phyloP scores from a whole-genome alignment of 495 filamentous ascomycete genomes.

The Penicillium cinerascens region DNA sequence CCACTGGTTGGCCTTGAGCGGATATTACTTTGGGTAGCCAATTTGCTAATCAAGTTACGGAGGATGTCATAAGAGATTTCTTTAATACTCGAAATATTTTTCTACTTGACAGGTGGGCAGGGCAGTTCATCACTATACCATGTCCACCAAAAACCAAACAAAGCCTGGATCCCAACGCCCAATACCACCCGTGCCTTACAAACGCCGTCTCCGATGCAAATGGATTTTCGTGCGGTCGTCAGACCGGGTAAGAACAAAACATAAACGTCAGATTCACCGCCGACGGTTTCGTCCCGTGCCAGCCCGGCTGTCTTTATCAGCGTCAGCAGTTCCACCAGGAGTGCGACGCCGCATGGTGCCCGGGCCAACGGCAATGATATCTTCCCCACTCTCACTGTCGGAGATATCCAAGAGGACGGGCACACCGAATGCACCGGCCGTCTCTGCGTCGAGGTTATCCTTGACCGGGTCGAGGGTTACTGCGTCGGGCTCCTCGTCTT shows the following conservation, averaged over 20 bases:
- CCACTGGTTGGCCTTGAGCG: too few species aligned
- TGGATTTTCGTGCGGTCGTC: background rate
- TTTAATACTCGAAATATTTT: background rate
- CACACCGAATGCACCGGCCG: conserved; percentile 70
- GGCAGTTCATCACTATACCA: background rate
- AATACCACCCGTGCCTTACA: background rate
- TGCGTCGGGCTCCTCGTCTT: conserved; percentile 88
- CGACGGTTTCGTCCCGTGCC: conserved; percentile 13
- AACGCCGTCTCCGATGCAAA: conserved; percentile 12
- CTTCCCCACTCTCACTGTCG: conserved; percentile 75
- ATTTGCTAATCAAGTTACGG: background rate
- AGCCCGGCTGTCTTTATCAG: conserved; percentile 33
- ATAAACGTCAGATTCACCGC: conserved; percentile 20
- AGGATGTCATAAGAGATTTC: background rate
- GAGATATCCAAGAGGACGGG: conserved; percentile 83
- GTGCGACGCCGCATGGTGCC: conserved; percentile 80
- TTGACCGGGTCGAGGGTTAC: conserved; percentile 68
- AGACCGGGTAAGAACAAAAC: background rate
- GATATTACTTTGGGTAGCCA: too few species aligned
- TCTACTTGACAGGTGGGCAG: background rate
- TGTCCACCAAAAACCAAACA: background rate
- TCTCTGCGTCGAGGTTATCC: conserved; percentile 41
- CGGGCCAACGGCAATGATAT: conserved; percentile 78
- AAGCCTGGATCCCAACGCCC: background rate
- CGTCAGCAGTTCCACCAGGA: conserved; percentile 50